Evolutionary conservation across 306 rosid genomes (phyloP), one percentile per base, ranked within the genome.

Genomic region (Ceratonia siliqua): DNA sequence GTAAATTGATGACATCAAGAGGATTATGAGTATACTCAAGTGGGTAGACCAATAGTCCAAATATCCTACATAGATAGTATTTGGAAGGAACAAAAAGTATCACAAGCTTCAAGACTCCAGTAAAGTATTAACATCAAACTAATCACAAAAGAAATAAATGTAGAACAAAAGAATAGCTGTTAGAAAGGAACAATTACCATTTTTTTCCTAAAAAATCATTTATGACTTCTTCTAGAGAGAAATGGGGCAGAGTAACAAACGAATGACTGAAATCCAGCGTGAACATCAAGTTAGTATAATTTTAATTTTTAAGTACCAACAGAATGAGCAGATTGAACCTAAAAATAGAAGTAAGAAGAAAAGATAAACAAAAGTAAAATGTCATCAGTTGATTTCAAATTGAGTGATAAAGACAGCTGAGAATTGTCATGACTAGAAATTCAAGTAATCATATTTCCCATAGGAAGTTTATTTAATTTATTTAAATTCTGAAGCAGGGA

Each of bases 391-490:
- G 24, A 36, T 53, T 38, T 52, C 48, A 52, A 50, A 20, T 9
- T 15, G 41, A n/a, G 45, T 50, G 7, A 14, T 20, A 25, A 21
- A 4, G 18, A 59, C 28, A 49, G 64, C 38, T 25, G 14, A 65
- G 13, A 65, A 18, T 14, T 15, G 25, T 77, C 69, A 39, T 65
- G 52, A 39, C 48, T 42, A 30, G 15, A 76, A 64, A 65, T 25
- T 39, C 6, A 27, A 38, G 35, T 39, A 27, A 53, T 53, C n/a
- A 41, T 41, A 53, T 48, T 48, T 53, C 43, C 36, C 33, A 17
- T 32, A 49, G 14, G 28, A 32, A 76, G 41, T 22, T 27, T 52
- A n/a, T n/a, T 35, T 13, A 4, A 21, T 63, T 39, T 11, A 15
- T 56, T 79, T 63, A 15, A n/a, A n/a, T n/a, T n/a, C 21, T 28